Percentiles rank a stretch among this genome's conserved stretches.
Conservation (phyloP, 345 rosid genomes). For the Aegle marmelos region DNA sequence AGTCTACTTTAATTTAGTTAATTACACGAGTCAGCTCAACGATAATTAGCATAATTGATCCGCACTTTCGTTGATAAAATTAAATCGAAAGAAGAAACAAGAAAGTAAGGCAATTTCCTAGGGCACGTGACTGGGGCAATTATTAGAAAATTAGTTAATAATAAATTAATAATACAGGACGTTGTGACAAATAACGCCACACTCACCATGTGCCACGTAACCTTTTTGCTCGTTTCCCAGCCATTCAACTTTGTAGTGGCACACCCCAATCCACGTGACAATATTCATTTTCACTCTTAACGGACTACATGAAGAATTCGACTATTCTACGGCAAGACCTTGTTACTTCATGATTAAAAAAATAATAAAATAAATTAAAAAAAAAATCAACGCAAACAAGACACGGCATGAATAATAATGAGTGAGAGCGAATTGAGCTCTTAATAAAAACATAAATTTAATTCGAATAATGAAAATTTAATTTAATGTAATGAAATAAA, state of each 20-base stretch:
- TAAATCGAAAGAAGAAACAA: neutral
- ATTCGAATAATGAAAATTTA: too few relatives aligned
- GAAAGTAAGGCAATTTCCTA: neutral
- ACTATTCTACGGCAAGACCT: too few relatives aligned
- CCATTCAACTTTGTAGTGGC: neutral
- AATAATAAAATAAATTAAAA: too few relatives aligned
- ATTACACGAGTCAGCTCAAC: neutral
- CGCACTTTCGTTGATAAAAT: neutral
- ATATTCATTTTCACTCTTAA: too few relatives aligned
- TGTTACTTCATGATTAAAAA: too few relatives aligned
- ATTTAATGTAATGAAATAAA: too few relatives aligned
- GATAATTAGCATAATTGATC: neutral
- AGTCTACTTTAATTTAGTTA: neutral
- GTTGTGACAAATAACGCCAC: neutral
- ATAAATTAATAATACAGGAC: neutral
- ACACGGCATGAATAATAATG: too few relatives aligned
- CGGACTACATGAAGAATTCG: too few relatives aligned
- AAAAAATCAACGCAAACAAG: too few relatives aligned
- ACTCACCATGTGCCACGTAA: neutral
- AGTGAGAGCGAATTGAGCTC: too few relatives aligned
- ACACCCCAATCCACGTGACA: neutral
- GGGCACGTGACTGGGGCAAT: neutral
- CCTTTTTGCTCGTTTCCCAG: neutral
- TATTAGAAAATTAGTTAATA: neutral
- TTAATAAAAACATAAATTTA: too few relatives aligned